Conservation (phyloP, 768 basidiomycete species). For the Panaeolus papilionaceus region DNA sequence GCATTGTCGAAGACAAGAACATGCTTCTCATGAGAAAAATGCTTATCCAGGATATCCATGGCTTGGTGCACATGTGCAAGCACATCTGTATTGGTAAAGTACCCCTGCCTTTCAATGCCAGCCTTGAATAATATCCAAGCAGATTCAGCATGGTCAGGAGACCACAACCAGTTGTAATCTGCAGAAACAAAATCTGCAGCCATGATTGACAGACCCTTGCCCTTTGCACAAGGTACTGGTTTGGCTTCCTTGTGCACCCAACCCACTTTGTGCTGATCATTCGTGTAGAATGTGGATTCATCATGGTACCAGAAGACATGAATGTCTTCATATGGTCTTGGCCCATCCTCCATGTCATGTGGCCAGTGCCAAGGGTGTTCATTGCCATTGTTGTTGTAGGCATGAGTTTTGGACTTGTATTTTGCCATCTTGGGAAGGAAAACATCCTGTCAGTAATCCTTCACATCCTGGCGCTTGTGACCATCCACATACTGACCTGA, state of each 20-base stretch:
- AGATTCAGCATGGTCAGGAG: conserved; percentile 25
- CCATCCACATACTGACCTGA: conserved; percentile 42
- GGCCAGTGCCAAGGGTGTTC: neutral
- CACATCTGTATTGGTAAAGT: conserved; percentile 38
- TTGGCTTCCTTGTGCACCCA: conserved; percentile 29
- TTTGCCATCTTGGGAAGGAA: conserved; percentile 29
- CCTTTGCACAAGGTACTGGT: conserved; percentile 33
- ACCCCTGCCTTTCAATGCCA: conserved; percentile 37
- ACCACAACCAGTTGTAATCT: conserved; percentile 33
- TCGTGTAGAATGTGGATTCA: conserved; percentile 39
- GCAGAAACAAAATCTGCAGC: conserved; percentile 42
- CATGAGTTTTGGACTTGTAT: conserved; percentile 19
- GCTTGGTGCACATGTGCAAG: conserved; percentile 30
- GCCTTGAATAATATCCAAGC: conserved; percentile 31
- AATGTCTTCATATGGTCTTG: conserved; percentile 17
- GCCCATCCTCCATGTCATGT: conserved; percentile 6
- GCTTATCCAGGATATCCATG: conserved; percentile 29
- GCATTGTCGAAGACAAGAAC: conserved; percentile 27
- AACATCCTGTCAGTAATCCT: conserved; percentile 33
- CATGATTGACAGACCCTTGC: conserved; percentile 47
- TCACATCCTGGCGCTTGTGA: conserved; percentile 41
- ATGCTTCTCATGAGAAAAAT: conserved; percentile 37
- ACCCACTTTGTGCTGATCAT: conserved; percentile 31
- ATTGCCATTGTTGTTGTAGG: conserved; percentile 7
- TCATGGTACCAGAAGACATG: conserved; percentile 33